Conservation (phyloP, 495 filamentous ascomycete genomes). For the Parathielavia appendiculata region DNA sequence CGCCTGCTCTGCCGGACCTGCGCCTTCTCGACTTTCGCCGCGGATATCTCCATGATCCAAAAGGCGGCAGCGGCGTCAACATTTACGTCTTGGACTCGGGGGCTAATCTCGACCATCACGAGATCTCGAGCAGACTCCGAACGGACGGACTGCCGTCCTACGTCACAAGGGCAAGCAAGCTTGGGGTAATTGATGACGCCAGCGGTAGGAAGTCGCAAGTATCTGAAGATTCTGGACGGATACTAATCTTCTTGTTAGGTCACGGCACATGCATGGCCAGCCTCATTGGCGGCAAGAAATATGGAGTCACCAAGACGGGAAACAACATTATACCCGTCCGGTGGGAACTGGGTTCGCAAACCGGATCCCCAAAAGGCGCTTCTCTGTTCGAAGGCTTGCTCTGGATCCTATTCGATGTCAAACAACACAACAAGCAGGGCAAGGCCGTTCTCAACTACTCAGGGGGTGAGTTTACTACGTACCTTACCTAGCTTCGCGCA, state of each 20-base stretch:
- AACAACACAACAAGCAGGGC: neutral
- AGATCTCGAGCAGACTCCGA: neutral
- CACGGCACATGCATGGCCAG: neutral
- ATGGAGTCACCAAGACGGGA: neutral
- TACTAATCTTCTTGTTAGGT: neutral
- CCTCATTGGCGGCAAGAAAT: neutral
- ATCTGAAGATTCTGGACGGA: neutral
- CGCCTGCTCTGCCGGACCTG: neutral
- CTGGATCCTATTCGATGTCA: neutral
- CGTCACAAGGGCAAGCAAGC: neutral
- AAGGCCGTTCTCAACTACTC: neutral
- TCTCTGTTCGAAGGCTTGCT: neutral
- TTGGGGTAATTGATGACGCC: neutral
- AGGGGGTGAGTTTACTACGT: neutral
- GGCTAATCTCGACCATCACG: neutral
- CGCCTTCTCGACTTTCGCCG: neutral
- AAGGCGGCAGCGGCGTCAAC: neutral
- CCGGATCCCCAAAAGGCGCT: neutral
- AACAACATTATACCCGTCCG: neutral
- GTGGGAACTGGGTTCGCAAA: neutral
- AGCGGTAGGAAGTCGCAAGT: neutral
- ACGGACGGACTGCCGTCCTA: neutral
- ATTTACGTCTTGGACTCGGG: neutral
- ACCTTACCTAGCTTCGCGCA: too few species aligned
- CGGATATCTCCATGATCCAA: neutral